These are phyloP conservation scores for Fusarium papillatum DNA, from an alignment of 2,329 filamentous ascomycete species.

Conservation along the genomic window DNA sequence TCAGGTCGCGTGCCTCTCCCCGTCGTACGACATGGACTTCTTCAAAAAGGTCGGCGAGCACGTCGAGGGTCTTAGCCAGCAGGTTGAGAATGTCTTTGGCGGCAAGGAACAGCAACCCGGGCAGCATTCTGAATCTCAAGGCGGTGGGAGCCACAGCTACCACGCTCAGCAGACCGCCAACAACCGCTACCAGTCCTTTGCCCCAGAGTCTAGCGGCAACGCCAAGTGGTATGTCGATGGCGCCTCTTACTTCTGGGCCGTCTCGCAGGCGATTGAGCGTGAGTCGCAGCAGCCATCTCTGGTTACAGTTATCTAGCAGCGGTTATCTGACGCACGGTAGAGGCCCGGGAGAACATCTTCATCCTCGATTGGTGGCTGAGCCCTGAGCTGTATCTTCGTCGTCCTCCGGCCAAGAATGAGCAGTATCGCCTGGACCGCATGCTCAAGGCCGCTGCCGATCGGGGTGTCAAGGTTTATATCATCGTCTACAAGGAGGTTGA, in stretches of 20 bases:
- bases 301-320: neutral
- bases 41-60: constrained; percentile 49
- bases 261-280: constrained; percentile 82
- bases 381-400: constrained; percentile 88
- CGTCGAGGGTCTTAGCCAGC: constrained; percentile 46
- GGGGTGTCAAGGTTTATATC: constrained; percentile 86
- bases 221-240: constrained; percentile 93
- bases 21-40: constrained; percentile 46
- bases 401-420: constrained; percentile 86
- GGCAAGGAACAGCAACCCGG: constrained; percentile 52
- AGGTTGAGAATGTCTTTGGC: constrained; percentile 41
- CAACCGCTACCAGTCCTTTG: constrained; percentile 77
- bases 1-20: constrained; percentile 1
- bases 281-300: constrained; percentile 27
- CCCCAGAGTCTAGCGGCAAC: constrained; percentile 78
- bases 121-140: constrained; percentile 60
- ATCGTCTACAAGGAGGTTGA: constrained; percentile 96
- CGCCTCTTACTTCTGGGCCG: constrained; percentile 88
- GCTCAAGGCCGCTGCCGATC: constrained; percentile 84
- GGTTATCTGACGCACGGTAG: constrained; percentile 50
- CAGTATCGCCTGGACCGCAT: constrained; percentile 87
- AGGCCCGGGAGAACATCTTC: constrained; percentile 82
- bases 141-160: constrained; percentile 53
- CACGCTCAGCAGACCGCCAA: constrained; percentile 56
- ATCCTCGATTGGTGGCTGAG: constrained; percentile 94